phyloP scores from a whole-genome alignment of 1,139 yeast genomes.

The Debaryomyces subglobosus region DNA sequence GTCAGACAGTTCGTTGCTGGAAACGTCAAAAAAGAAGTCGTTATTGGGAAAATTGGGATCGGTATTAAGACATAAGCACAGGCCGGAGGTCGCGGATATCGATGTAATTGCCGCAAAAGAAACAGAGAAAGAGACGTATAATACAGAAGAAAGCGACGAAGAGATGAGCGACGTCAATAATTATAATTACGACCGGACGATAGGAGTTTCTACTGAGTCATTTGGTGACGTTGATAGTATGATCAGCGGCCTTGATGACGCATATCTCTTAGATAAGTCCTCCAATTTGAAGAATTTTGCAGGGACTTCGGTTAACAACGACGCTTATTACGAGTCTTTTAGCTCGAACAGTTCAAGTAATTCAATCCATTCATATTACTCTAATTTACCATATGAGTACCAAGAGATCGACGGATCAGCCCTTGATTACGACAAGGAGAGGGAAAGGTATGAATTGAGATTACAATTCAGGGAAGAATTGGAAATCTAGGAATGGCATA shows the following conservation, averaged over 20 bases:
- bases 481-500: not conserved
- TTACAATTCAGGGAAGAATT: slow-evolving; percentile 23
- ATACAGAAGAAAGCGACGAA: not conserved
- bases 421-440: slow-evolving; percentile 30
- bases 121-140: not conserved
- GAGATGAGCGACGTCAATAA: not conserved
- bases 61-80: not conserved
- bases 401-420: slow-evolving; percentile 18
- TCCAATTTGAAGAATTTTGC: slow-evolving; percentile 34
- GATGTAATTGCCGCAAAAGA: not conserved
- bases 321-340: slow-evolving; percentile 17
- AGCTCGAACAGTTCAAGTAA: slow-evolving; percentile 20
- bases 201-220: not conserved
- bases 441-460: slow-evolving; percentile 43
- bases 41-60: slow-evolving; percentile 3
- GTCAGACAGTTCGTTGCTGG: not conserved
- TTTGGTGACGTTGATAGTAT: slow-evolving; percentile 4
- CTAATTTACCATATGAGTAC: slow-evolving; percentile 14
- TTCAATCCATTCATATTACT: slow-evolving; percentile 25
- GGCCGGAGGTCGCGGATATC: slow-evolving; percentile 2
- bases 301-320: slow-evolving; percentile 28
- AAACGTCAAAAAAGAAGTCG: not conserved
- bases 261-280: slow-evolving; percentile 28
- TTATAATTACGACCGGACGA: not conserved
- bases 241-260: slow-evolving; percentile 26